phyloP scores from a whole-genome alignment of 2,329 filamentous ascomycete species.

The Hymenoscyphus albidus region DNA sequence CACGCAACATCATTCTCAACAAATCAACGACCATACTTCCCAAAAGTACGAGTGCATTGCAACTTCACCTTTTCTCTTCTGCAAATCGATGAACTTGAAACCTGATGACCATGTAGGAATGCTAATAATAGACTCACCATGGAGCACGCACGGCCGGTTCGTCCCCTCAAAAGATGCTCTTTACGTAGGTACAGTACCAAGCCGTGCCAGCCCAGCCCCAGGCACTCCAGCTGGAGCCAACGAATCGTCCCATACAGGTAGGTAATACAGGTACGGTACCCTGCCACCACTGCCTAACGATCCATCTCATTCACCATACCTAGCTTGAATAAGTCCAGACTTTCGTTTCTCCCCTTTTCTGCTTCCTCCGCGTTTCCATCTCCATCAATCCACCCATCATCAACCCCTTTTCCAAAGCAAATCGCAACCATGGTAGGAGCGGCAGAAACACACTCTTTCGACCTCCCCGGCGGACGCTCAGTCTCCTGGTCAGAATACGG shows the following conservation, averaged over 20 bases:
- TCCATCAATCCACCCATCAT: background rate
- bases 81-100: too few species aligned
- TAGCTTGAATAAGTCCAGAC: background rate
- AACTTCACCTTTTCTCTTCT: background rate
- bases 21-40: background rate
- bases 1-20: background rate
- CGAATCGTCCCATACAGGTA: too few species aligned
- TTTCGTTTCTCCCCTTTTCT: background rate
- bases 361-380: background rate
- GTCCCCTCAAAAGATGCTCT: too few species aligned
- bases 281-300: too few species aligned
- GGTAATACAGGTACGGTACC: too few species aligned
- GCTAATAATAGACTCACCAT: too few species aligned
- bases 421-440: background rate
- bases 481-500: constrained; percentile 41
- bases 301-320: background rate
- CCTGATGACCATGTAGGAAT: too few species aligned
- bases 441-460: constrained; percentile 3
- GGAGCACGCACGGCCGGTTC: too few species aligned
- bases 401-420: background rate
- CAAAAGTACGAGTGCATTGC: background rate
- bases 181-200: too few species aligned
- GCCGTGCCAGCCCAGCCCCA: too few species aligned
- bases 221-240: too few species aligned
- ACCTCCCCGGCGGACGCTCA: background rate